Base-by-base conservation (phyloP, 345 rosid genomes). In the Dovyalis caffra region DNA sequence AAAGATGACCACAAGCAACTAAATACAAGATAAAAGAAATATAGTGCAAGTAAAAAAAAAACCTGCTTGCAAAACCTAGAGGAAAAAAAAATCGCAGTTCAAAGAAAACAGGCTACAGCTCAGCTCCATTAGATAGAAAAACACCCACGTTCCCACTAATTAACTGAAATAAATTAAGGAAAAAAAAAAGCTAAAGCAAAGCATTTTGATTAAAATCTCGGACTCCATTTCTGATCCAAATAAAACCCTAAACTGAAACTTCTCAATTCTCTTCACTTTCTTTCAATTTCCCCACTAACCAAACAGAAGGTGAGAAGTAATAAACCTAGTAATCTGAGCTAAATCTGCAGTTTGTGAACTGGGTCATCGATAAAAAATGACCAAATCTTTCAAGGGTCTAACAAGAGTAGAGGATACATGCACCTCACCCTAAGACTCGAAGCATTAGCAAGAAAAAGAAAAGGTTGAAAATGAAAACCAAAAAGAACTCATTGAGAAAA, bases 251-350 rank as follows among this genome's bases (percentile, higher is more conserved):
- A 28, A 60, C 14, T 12, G 15, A 43, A 43, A 35, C 32, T 20
- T 43, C 5, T 32, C 45, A 57, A 29, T 26, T 8, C 32, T 20
- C 8, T 65, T 47, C 53, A 40, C 40, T 8, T 45, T 45, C 2
- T 4, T 37, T 29, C 29, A 51, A 57, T 9, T 56, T 28, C 31
- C 60, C 57, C 45, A 38, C 56, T 7, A 71, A 11, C 56, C 63
- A 58, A 72, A 67, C 69, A 68, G 9, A 11, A 12, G 32, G 34
- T 20, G 32, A 56, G 33, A 51, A 40, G 18, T 34, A 60, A 31
- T 29, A 60, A 75, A 68, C 32, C 68, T n/a, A 75, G 25, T n/a
- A 23, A 65, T 40, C 47, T 10, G 45, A 34, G 23, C 63, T 9
- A 9, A 51, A 65, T 35, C 34, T 6, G 35, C 9, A 33, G 28